phyloP scores from a whole-genome alignment of 768 basidiomycete species.

The Steccherinum ochraceum region DNA sequence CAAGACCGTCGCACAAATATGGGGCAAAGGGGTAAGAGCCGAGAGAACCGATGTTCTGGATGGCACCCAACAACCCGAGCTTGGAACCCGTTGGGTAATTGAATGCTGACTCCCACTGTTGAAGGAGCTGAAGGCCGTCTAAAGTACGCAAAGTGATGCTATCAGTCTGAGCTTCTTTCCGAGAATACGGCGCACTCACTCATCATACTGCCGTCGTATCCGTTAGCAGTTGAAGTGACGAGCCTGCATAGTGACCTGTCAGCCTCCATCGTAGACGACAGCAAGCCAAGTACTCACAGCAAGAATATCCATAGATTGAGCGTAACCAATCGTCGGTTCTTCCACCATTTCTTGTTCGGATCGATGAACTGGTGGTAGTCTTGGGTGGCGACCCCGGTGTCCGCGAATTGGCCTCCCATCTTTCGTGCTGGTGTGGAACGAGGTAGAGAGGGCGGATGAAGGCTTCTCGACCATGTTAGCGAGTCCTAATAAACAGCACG shows the following conservation, averaged over 20 bases:
- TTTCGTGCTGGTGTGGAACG: not conserved
- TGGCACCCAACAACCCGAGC: slow-evolving; percentile 27
- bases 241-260: slow-evolving; percentile 9
- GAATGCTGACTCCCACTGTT: slow-evolving; percentile 22
- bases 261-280: too few relatives aligned
- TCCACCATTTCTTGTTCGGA: slow-evolving; percentile 12
- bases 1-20: slow-evolving; percentile 26
- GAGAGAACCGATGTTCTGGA: slow-evolving; percentile 27
- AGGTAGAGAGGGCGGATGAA: not conserved
- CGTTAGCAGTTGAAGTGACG: slow-evolving; percentile 28
- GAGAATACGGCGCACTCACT: not conserved
- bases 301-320: slow-evolving; percentile 17
- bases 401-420: slow-evolving; percentile 11
- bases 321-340: slow-evolving; percentile 14
- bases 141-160: not conserved
- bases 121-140: slow-evolving; percentile 25
- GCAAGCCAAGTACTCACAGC: slow-evolving; percentile 15
- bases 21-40: slow-evolving; percentile 22
- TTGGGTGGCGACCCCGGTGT: not conserved
- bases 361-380: slow-evolving; percentile 11
- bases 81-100: slow-evolving; percentile 21
- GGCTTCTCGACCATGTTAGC: too few relatives aligned
- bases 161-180: not conserved
- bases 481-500: too few relatives aligned
- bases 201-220: slow-evolving; percentile 22